Conservation (phyloP, 192 early-diverging fungal species). For the Linnemannia hyalina region DNA sequence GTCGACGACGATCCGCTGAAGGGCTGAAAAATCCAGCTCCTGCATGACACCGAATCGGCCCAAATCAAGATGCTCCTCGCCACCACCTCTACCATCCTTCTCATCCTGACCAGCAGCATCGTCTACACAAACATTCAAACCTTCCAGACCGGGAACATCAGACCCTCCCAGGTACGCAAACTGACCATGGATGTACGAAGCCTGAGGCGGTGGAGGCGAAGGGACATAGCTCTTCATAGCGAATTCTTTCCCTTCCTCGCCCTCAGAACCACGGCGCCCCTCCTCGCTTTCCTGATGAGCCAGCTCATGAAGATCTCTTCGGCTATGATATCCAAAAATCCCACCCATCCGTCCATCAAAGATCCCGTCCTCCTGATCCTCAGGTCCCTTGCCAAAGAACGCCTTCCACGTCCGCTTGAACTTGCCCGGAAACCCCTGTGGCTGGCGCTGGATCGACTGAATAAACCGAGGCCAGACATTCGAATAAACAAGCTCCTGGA, state of each 20-base stretch:
- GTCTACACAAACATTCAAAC: too few species aligned
- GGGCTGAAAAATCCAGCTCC: constrained; percentile 34
- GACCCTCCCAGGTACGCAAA: background rate
- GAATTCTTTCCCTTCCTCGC: background rate
- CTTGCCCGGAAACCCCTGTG: constrained; percentile 13
- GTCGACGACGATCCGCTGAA: constrained; percentile 30
- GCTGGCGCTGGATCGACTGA: constrained; percentile 29
- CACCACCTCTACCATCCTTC: background rate
- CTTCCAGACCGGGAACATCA: background rate
- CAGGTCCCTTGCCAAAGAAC: background rate
- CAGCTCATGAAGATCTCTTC: background rate
- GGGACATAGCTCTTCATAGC: background rate
- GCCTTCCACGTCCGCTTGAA: constrained; percentile 17
- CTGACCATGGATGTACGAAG: constrained; percentile 25
- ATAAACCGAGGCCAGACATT: constrained; percentile 54
- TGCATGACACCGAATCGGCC: constrained; percentile 49
- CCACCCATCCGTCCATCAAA: background rate
- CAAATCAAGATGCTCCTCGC: constrained; percentile 17
- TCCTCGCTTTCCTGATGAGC: background rate
- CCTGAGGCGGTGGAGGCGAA: constrained; percentile 22
- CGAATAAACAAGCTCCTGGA: constrained; percentile 45
- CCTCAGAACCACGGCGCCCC: background rate
- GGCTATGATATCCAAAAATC: background rate
- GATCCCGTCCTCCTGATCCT: background rate
- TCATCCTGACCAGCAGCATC: background rate